These are phyloP conservation scores for Colletotrichum chlorophyti DNA, from an alignment of 2,329 filamentous ascomycete species.

Conservation along the genomic window DNA sequence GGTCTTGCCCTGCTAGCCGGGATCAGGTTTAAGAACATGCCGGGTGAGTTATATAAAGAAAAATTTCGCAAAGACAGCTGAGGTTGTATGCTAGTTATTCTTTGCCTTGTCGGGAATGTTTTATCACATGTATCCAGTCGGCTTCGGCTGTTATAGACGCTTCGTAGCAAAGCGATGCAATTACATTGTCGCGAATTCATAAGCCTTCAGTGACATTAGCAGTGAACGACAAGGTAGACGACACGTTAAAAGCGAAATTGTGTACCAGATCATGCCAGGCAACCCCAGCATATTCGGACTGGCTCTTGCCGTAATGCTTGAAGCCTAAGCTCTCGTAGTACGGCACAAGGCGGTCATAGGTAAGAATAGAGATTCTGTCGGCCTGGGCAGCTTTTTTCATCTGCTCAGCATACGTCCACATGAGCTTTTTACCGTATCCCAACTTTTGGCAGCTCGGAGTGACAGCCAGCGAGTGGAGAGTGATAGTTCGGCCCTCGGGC, in stretches of 20 bases:
- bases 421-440: slow-evolving; percentile 36
- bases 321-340: slow-evolving; percentile 40
- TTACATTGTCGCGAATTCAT: neutral
- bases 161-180: too few species aligned
- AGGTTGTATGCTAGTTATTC: too few species aligned
- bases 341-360: slow-evolving; percentile 37
- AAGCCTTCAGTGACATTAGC: neutral
- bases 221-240: neutral
- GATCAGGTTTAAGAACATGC: too few species aligned
- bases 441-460: slow-evolving; percentile 32
- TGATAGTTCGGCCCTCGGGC: slow-evolving; percentile 35
- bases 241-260: neutral
- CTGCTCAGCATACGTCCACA: slow-evolving; percentile 31
- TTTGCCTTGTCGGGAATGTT: too few species aligned
- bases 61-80: too few species aligned
- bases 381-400: slow-evolving; percentile 30
- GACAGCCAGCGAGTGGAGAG: slow-evolving; percentile 38
- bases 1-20: too few species aligned
- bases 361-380: slow-evolving; percentile 38
- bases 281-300: slow-evolving; percentile 37
- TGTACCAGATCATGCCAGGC: slow-evolving; percentile 40
- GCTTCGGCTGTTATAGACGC: too few species aligned
- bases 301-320: slow-evolving; percentile 38
- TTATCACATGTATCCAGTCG: too few species aligned
- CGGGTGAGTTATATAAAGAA: too few species aligned